Evolutionary conservation across 2,329 filamentous ascomycete species (phyloP), one percentile per base, ranked within the genome.

Genomic region (Xylaria sp.): DNA sequence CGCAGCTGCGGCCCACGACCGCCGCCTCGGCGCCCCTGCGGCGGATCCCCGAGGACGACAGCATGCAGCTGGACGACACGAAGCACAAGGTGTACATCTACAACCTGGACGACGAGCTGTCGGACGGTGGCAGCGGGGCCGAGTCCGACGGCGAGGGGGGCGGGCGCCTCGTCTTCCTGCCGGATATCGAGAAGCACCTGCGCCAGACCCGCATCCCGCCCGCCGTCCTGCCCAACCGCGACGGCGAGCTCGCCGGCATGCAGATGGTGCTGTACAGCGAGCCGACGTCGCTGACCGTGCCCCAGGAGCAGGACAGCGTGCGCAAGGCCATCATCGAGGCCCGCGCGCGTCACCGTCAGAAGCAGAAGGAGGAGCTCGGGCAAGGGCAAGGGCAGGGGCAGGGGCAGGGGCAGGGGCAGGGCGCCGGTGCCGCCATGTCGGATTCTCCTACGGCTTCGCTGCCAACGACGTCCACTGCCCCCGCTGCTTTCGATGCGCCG

Each of bases 21-120:
- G 43, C 65, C 59, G 50, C 59, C 46, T 48, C 56, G 54, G 45
- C 50, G 34, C 40, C 22, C 22, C 20, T 40, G 40, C 22, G 42
- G 38, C 54, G 58, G 46, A 60, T 57, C 48, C 48, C 61, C 44
- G 67, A 69, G 18, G 76, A 83, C 59, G 88, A 91, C 63, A 68
- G 72, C 52, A 97, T 97, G 93, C 82, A 89, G 52, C 71, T 97
- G 56, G 92, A 97, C 74, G 88, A 96, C 73, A 88, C 90, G 26
- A 89, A 90, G 66, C 81, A 96, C 75, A 90, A 89, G 68, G 85
- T 97, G 56, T 97, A 94, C 78, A 92, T 99, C 64, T 88, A 92
- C 77, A 87, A 95, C 72, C 79, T 99, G 8, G 92, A 96, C 69
- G 89, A 89, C 64, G 93, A 97, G 74, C 82, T 97, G 26, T 87